phyloP scores from a whole-genome alignment of 768 basidiomycete species.

The Suillus bovinus region DNA sequence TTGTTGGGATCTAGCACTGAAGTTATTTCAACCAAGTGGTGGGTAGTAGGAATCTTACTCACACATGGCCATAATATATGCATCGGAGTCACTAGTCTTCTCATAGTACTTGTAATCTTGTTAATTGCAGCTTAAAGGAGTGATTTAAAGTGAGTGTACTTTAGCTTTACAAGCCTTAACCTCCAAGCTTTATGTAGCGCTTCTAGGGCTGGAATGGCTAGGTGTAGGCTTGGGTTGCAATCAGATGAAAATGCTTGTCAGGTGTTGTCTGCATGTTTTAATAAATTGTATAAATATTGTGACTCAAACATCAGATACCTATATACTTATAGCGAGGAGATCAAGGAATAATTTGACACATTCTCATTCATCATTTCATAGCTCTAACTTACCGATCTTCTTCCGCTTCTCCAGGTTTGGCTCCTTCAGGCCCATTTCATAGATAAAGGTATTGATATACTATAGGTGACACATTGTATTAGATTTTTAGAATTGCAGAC shows the following conservation, averaged over 20 bases:
- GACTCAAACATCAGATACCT: background rate
- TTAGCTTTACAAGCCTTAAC: background rate
- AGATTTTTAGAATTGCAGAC: background rate
- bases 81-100: constrained; percentile 31
- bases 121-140: constrained; percentile 28
- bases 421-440: constrained; percentile 23
- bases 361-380: constrained; percentile 22
- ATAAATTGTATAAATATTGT: background rate
- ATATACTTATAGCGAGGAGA: constrained; percentile 21
- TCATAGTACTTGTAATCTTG: constrained; percentile 37
- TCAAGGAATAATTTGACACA: constrained; percentile 19
- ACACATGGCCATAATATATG: constrained; percentile 37
- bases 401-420: constrained; percentile 16
- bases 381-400: constrained; percentile 18
- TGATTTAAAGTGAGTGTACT: constrained; percentile 22
- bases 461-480: background rate
- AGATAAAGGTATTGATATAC: constrained; percentile 18
- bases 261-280: constrained; percentile 28
- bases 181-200: constrained; percentile 30
- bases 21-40: too few relatives aligned
- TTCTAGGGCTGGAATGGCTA: constrained; percentile 32
- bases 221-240: constrained; percentile 22
- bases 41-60: background rate
- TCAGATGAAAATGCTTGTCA: constrained; percentile 35
- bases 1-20: constrained; percentile 29